phyloP scores from a whole-genome alignment of 805 yeast species.

The Starmera caribaea region DNA sequence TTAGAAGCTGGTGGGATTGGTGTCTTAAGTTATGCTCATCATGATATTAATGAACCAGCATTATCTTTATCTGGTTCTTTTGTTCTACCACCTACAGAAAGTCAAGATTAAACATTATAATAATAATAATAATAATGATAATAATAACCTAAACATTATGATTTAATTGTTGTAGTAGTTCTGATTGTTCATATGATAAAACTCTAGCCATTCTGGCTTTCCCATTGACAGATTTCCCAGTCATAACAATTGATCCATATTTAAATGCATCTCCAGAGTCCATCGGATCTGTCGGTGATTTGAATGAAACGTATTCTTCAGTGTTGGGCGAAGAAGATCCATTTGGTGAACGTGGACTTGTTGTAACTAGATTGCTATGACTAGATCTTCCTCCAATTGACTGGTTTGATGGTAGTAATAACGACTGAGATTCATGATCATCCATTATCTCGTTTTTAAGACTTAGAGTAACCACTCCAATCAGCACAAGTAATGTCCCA shows the following conservation, averaged over 20 bases:
- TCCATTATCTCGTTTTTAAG: conserved; percentile 22
- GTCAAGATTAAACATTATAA: background rate
- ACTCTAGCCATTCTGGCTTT: conserved; percentile 20
- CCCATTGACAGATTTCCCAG: too few relatives aligned
- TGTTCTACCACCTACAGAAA: conserved; percentile 55
- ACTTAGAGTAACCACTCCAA: conserved; percentile 61
- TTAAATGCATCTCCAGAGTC: background rate
- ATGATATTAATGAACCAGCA: conserved; percentile 80
- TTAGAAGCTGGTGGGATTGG: conserved; percentile 96
- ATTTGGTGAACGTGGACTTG: too few relatives aligned
- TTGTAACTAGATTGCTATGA: too few relatives aligned
- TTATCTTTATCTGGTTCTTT: conserved; percentile 78
- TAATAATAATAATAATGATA: too few relatives aligned
- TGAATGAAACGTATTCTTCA: conserved; percentile 28
- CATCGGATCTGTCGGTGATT: conserved; percentile 22
- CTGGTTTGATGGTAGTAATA: too few relatives aligned
- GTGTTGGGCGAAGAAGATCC: too few relatives aligned
- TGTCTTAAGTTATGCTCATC: conserved; percentile 83
- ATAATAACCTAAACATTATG: conserved; percentile 3
- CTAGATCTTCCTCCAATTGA: too few relatives aligned
- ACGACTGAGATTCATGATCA: too few relatives aligned
- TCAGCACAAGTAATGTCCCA: conserved; percentile 30
- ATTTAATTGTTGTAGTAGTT: conserved; percentile 36
- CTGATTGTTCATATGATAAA: conserved; percentile 44
- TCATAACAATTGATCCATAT: too few relatives aligned